These are phyloP conservation scores for Volvox africanus DNA, from an alignment of 139 green algal species.

Conservation along the genomic window DNA sequence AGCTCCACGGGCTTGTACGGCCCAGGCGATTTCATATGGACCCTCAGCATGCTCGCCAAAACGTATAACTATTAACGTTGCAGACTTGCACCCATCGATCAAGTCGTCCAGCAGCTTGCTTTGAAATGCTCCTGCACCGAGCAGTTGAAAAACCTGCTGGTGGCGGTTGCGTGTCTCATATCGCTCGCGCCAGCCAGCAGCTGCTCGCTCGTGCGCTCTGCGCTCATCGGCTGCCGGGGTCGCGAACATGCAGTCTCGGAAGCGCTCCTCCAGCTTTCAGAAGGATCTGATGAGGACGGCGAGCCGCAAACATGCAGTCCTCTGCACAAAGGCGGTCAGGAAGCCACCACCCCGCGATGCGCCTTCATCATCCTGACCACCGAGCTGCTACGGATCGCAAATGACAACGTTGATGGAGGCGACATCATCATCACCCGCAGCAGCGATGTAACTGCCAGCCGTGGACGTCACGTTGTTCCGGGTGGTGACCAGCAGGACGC, in stretches of 20 bases:
- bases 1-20: too few species aligned
- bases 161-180: neutral
- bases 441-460: neutral
- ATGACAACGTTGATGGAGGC: neutral
- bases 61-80: neutral
- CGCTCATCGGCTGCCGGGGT: neutral
- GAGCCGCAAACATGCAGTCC: neutral
- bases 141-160: conserved; percentile 7
- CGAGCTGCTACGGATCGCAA: neutral
- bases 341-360: neutral
- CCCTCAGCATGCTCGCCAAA: neutral
- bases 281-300: neutral
- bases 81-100: neutral
- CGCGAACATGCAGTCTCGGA: neutral
- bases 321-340: neutral
- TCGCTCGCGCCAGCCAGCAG: neutral
- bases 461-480: too few species aligned
- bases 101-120: neutral
- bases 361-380: neutral
- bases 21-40: too few species aligned
- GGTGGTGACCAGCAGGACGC: neutral
- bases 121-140: neutral
- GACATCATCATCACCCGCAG: neutral
- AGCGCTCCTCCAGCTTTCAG: neutral
- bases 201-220: neutral